These are phyloP conservation scores for Cyclanthera cordifolia DNA, from an alignment of 306 rosid species.

Conservation along the genomic window DNA sequence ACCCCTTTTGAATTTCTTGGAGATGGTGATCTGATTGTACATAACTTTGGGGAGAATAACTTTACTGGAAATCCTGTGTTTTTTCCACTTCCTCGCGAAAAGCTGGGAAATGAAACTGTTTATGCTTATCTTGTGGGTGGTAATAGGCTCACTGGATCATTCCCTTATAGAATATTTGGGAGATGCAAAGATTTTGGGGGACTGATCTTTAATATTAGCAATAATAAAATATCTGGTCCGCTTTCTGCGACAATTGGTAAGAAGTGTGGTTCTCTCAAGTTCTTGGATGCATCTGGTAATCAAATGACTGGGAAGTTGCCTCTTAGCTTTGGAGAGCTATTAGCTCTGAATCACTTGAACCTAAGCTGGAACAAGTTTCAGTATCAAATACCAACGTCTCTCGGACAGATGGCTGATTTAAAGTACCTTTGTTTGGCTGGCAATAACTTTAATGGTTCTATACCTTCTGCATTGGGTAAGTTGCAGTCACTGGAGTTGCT, in stretches of 20 bases:
- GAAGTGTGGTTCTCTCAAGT: conserved; percentile 45
- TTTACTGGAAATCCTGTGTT: conserved; percentile 38
- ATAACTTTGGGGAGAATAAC: conserved; percentile 61
- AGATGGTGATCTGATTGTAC: conserved; percentile 28
- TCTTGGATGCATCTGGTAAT: conserved; percentile 69
- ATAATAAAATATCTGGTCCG: conserved; percentile 42
- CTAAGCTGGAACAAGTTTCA: conserved; percentile 55
- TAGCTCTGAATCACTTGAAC: conserved; percentile 53
- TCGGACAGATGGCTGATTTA: conserved; percentile 46
- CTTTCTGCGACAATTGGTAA: conserved; percentile 41
- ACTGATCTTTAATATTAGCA: conserved; percentile 55
- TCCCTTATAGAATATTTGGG: conserved; percentile 50
- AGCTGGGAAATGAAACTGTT: conserved; percentile 29
- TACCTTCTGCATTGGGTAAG: conserved; percentile 59
- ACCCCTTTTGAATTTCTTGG: conserved; percentile 19
- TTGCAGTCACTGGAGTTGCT: conserved; percentile 46
- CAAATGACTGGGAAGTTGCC: conserved; percentile 48
- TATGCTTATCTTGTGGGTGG: conserved; percentile 53
- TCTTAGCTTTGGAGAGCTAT: conserved; percentile 27
- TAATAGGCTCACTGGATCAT: conserved; percentile 46
- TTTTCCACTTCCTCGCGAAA: conserved; percentile 47
- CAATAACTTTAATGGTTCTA: conserved; percentile 47
- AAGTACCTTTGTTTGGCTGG: conserved; percentile 54
- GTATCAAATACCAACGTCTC: conserved; percentile 45
- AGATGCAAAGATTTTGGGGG: conserved; percentile 47